Base-by-base conservation (phyloP, 31 red algal genomes). In the Odonthalia washingtoniensis region DNA sequence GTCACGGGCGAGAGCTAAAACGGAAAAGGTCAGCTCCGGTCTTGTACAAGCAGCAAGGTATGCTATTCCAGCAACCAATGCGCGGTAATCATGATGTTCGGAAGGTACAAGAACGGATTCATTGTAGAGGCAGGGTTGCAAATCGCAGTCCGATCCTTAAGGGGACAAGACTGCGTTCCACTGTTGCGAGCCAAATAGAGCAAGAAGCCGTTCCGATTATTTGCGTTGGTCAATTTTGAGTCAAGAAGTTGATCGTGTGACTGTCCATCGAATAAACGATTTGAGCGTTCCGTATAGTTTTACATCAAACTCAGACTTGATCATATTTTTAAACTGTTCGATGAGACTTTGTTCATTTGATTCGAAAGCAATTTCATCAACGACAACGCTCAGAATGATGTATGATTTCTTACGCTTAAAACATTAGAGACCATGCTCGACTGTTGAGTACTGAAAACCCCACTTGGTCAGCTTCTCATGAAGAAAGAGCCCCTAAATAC, bases 341-440 rank as follows among this genome's bases (percentile, higher is more conserved):
- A 80, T 70, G 2, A 89, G 74, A 2, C 39, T 0, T 0, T 21
- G 0, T 40, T 49, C 27, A 30, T 89, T 70, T 5, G 62, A 34
- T 3, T 74, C 76, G 27, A 89, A 81, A 28, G 61, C 62, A 18
- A 77, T 57, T 30, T 88, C 85, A 52, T 88, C 85, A 3, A 88
- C 0, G 0, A 69, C 0, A 46, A 80, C 27, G 33, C 16, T 35
- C 27, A 77, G 24, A 21, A 77, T 1, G 2, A 88, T 0, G 0
- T 77, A 42, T 0, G 16, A 27, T 41, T 37, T 39, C 21, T 45
- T 74, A 3, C 0, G 36, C 0, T n/a, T 12, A 21, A 85, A 57
- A 68, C 53, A 74, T 5, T 49, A 4, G 2, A 65, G 12, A 0
- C 36, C 66, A 75, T 75, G 40, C 0, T 0, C 24, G 9, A n/a